Conservation (phyloP, 345 rosid genomes). For the Citrus australasica region DNA sequence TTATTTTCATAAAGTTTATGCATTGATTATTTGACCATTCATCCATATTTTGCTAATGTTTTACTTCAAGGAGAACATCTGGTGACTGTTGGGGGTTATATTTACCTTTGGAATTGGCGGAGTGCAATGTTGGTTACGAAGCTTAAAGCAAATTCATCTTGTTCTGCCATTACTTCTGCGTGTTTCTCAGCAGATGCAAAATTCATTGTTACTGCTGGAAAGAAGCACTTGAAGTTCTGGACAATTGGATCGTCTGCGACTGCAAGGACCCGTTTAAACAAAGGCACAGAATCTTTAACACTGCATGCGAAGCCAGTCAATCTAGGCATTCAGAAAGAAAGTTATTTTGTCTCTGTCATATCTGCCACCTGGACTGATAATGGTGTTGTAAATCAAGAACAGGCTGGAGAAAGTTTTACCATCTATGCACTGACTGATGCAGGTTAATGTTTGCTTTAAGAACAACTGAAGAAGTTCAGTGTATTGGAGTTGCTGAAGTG, state of each 20-base stretch:
- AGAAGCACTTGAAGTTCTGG: conserved; percentile 78
- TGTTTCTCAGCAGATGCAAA: conserved; percentile 63
- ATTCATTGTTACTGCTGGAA: conserved; percentile 70
- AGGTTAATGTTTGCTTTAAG: conserved; percentile 38
- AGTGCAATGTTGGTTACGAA: conserved; percentile 51
- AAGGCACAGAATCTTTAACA: conserved; percentile 32
- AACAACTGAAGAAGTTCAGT: conserved; percentile 13
- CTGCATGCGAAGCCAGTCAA: conserved; percentile 56
- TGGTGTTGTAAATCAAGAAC: conserved; percentile 28
- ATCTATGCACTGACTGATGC: conserved; percentile 63
- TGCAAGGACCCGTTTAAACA: conserved; percentile 47
- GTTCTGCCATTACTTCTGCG: conserved; percentile 56
- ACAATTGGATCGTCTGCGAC: conserved; percentile 51
- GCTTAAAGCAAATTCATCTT: conserved; percentile 64
- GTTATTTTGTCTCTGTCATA: conserved; percentile 57
- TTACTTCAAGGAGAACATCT: conserved; percentile 57
- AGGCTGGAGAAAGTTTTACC: conserved; percentile 29
- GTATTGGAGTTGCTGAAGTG: conserved; percentile 14
- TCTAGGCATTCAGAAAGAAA: conserved; percentile 57
- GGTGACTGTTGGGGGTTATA: conserved; percentile 77
- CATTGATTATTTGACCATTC: not conserved
- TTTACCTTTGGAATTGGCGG: conserved; percentile 82
- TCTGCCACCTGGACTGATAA: conserved; percentile 30
- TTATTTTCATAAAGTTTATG: not conserved
- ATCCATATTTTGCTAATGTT: not conserved